Evolutionary conservation across 2,329 filamentous ascomycete genomes (phyloP).

Genomic region (Aspergillaceae sp.): DNA sequence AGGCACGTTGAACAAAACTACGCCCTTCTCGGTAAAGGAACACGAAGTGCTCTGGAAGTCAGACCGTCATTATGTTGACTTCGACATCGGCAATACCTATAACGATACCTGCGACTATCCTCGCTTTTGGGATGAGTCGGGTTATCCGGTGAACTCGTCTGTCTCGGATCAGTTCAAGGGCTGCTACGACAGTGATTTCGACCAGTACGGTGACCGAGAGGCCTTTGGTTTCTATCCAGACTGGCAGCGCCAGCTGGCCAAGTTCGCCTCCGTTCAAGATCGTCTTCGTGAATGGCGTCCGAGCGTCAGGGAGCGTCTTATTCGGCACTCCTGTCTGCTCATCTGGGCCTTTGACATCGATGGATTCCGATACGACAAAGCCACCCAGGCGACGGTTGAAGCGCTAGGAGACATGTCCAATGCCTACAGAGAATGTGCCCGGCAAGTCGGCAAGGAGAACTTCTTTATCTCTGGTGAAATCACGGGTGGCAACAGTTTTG

Average conservation of each 20-base stretch:
- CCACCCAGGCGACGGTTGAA: conserved; percentile 55
- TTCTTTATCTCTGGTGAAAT: conserved; percentile 59
- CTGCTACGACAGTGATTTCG: conserved; percentile 57
- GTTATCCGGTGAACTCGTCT: conserved; percentile 41
- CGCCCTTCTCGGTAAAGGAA: conserved; percentile 48
- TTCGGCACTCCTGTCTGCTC: conserved; percentile 55
- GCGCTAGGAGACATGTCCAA: conserved; percentile 51
- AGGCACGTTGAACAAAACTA: conserved; percentile 50
- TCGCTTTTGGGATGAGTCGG: conserved; percentile 53
- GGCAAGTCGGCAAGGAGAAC: conserved; percentile 50
- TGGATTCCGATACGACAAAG: conserved; percentile 60
- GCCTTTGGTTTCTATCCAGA: conserved; percentile 56
- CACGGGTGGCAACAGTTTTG: conserved; percentile 53
- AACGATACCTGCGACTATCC: conserved; percentile 51
- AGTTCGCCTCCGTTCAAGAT: conserved; percentile 60
- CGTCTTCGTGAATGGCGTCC: conserved; percentile 57
- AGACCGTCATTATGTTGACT: conserved; percentile 50
- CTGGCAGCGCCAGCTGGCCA: conserved; percentile 56
- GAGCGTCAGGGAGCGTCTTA: conserved; percentile 49
- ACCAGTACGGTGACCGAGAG: conserved; percentile 56
- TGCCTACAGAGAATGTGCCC: conserved; percentile 50
- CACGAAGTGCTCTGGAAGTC: conserved; percentile 52
- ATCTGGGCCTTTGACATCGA: conserved; percentile 58
- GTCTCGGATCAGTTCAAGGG: conserved; percentile 43
- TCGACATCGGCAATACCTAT: conserved; percentile 46